Evolutionary conservation across 805 yeast species (phyloP), one percentile per base, ranked within the genome.

Genomic region (Candida oleophila): DNA sequence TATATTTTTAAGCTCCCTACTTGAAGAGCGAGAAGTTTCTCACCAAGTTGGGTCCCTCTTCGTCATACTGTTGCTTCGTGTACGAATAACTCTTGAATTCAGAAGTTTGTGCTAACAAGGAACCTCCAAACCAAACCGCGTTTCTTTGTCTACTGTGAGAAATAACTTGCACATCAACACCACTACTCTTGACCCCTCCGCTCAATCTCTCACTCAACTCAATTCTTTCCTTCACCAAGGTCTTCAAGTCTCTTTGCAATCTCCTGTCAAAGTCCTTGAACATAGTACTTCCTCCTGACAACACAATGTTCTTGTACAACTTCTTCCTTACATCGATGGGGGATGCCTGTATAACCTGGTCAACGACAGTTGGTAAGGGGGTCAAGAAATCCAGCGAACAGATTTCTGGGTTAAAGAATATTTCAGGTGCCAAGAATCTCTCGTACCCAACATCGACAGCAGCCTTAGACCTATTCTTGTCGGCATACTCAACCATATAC

Each of bases 111-210:
- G 99, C 98, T 63, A 94, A 77, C 56, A 94, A 74, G 18, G 96
- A 87, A 55, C 99, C 99, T 57, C 99, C 99, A 65, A 92, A 94
- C 99, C 99, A 94, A 49, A 94, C 99, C 2, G 99, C 99, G 62
- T 94, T 89, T 66, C 97, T 82, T 74, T 94, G 99, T 71, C 94
- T 87, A 75, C 92, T 90, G 73, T 94, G 99, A 22, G 96, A 83
- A 55, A 94, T 91, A 51, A 94, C 99, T 71, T 89, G 95, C 47
- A 94, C 99, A 47, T 90, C 96, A 43, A 94, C 95, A 65, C 99
- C 99, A 25, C 95, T 86, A 21, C 95, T 84, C 63, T 82, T 87
- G 37, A 81, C 78, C 46, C 85, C 85, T 19, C 25, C 25, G 58
- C 90, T 82, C 49, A 84, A 72, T 57, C 75, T 74, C 70, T 94